These are phyloP conservation scores for Suillus bovinus DNA, from an alignment of 768 basidiomycete genomes.

Conservation along the genomic window DNA sequence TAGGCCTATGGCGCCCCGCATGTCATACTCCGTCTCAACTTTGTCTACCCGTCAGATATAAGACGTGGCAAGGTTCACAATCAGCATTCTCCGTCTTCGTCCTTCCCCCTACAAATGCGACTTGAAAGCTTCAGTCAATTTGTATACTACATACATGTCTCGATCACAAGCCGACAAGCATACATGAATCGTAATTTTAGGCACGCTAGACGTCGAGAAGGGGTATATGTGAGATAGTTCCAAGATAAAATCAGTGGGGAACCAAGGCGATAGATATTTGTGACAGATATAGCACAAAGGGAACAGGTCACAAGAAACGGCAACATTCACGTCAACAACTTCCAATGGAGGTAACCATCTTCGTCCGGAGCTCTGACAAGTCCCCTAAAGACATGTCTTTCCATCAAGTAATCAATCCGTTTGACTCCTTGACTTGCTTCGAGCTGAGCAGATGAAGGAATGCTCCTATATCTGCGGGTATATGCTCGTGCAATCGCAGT, in stretches of 20 bases:
- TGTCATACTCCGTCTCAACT: neutral
- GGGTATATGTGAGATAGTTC: neutral
- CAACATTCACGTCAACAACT: slow-evolving; percentile 22
- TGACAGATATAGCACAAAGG: neutral
- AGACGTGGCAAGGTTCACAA: neutral
- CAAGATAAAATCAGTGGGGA: neutral
- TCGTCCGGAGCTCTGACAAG: slow-evolving; percentile 32
- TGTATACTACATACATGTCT: neutral
- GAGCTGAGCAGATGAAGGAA: slow-evolving; percentile 28
- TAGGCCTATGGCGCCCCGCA: neutral
- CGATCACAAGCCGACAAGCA: neutral
- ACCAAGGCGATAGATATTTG: neutral
- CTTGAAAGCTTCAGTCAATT: neutral
- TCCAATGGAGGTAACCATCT: slow-evolving; percentile 33
- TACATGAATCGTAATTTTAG: neutral
- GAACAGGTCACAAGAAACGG: neutral
- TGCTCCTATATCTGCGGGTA: slow-evolving; percentile 35
- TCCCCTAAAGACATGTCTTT: slow-evolving; percentile 38
- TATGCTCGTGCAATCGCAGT: slow-evolving; percentile 37
- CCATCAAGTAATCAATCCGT: slow-evolving; percentile 39
- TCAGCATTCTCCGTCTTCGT: neutral
- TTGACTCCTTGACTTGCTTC: slow-evolving; percentile 41
- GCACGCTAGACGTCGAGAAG: neutral
- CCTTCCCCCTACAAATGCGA: neutral
- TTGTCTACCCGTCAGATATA: neutral